These are phyloP conservation scores for Aspergillus sp. DNA, from an alignment of 2,329 filamentous ascomycete species.

Conservation along the genomic window DNA sequence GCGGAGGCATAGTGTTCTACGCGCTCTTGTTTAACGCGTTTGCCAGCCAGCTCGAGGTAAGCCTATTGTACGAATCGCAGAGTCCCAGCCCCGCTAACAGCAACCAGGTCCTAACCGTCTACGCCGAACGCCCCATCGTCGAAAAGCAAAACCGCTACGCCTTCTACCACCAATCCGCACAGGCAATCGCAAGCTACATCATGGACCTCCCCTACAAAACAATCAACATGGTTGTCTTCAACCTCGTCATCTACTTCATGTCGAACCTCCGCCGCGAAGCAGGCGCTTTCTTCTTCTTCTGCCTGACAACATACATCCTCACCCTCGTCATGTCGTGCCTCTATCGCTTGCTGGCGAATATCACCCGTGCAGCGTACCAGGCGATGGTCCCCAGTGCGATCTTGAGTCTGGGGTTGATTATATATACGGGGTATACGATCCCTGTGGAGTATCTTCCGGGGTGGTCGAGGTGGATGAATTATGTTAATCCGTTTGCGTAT, in stretches of 20 bases:
- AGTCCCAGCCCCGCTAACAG: no score
- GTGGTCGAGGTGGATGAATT: conserved; percentile 81
- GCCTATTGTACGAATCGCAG: neutral
- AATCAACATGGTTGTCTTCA: conserved; percentile 56
- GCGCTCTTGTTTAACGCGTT: neutral
- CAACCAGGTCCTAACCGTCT: conserved; percentile 19
- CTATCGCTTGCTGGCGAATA: neutral
- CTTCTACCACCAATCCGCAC: conserved; percentile 24
- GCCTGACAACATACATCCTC: conserved; percentile 68
- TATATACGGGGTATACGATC: neutral
- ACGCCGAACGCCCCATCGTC: conserved; percentile 22
- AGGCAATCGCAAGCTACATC: conserved; percentile 13
- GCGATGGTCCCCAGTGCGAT: neutral
- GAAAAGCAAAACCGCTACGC: conserved; percentile 26
- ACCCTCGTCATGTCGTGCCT: neutral
- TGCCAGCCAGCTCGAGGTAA: neutral
- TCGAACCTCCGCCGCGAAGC: conserved; percentile 74
- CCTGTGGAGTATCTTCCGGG: conserved; percentile 63
- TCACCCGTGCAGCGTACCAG: neutral
- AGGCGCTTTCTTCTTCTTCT: conserved; percentile 80
- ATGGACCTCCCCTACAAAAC: conserved; percentile 28
- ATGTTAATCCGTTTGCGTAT: conserved; percentile 77
- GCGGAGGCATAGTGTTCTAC: neutral
- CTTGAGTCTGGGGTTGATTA: neutral
- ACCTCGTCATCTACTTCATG: conserved; percentile 81